Conservation (phyloP, 2,329 filamentous ascomycete genomes). For the Harringtonia aguacate region DNA sequence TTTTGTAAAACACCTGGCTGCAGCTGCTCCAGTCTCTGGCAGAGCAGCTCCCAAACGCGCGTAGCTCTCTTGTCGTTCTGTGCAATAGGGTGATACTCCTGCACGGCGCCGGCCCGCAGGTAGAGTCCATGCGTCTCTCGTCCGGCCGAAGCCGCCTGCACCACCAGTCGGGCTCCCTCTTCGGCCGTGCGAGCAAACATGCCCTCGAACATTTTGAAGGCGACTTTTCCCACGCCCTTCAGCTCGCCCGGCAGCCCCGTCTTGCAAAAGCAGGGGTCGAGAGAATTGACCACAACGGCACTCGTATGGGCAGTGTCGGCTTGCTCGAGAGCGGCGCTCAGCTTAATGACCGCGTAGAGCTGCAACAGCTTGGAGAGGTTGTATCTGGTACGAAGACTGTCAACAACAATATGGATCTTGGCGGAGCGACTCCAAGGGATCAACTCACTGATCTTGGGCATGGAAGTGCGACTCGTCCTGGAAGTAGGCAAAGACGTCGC, state of each 20-base stretch:
- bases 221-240: not conserved
- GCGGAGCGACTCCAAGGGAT: slow-evolving; percentile 8
- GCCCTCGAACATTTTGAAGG: not conserved
- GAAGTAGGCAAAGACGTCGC: not conserved
- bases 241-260: slow-evolving; percentile 9
- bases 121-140: not conserved
- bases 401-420: not conserved
- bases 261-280: slow-evolving; percentile 15
- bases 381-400: not conserved
- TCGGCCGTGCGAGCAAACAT: not conserved
- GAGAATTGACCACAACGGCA: slow-evolving; percentile 13
- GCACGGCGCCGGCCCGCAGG: not conserved
- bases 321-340: not conserved
- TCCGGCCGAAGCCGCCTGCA: not conserved
- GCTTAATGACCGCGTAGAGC: not conserved
- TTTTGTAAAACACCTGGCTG: not conserved
- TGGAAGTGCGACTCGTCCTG: not conserved
- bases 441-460: slow-evolving; percentile 12
- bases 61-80: not conserved
- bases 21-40: not conserved
- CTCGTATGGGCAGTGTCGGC: not conserved
- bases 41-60: not conserved
- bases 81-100: not conserved
- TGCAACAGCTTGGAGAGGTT: slow-evolving; percentile 1
- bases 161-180: not conserved